These are phyloP conservation scores for Apophysomyces variabilis DNA, from an alignment of 371 early-diverging fungal species.

Conservation along the genomic window DNA sequence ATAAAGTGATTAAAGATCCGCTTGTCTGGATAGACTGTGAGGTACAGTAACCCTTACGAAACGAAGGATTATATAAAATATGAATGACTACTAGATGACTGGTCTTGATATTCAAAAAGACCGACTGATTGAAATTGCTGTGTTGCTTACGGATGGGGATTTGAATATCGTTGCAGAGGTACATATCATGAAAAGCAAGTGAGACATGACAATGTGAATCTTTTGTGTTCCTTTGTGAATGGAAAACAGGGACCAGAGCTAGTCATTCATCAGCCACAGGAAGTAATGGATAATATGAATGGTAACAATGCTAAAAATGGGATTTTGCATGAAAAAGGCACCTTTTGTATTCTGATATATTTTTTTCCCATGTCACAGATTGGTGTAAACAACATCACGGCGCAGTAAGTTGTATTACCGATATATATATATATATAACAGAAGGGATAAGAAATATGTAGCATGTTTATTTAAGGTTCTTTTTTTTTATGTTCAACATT, in stretches of 20 bases:
- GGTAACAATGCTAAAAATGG: slow-evolving; percentile 25
- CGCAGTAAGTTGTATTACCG: slow-evolving; percentile 39
- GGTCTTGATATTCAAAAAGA: slow-evolving; percentile 71
- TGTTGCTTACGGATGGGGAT: slow-evolving; percentile 85
- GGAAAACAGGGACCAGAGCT: slow-evolving; percentile 70
- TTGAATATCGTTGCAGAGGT: slow-evolving; percentile 83
- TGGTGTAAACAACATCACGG: slow-evolving; percentile 94
- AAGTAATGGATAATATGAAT: slow-evolving; percentile 87
- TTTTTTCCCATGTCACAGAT: slow-evolving; percentile 39
- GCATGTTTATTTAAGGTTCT: neutral
- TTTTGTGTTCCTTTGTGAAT: neutral
- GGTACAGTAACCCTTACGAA: slow-evolving; percentile 26
- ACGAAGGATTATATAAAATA: neutral
- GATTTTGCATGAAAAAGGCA: neutral
- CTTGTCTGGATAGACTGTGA: slow-evolving; percentile 95
- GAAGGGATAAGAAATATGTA: neutral
- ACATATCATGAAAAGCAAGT: slow-evolving; percentile 11
- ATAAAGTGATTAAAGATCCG: slow-evolving; percentile 53
- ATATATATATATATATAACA: neutral
- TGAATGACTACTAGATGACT: slow-evolving; percentile 50
- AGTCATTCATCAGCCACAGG: slow-evolving; percentile 78
- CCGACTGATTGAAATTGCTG: slow-evolving; percentile 88
- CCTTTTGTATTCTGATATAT: too few species aligned
- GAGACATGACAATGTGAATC: neutral
- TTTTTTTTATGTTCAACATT: neutral